These are phyloP conservation scores for Mycena latifolia DNA, from an alignment of 768 basidiomycete species.

Conservation along the genomic window DNA sequence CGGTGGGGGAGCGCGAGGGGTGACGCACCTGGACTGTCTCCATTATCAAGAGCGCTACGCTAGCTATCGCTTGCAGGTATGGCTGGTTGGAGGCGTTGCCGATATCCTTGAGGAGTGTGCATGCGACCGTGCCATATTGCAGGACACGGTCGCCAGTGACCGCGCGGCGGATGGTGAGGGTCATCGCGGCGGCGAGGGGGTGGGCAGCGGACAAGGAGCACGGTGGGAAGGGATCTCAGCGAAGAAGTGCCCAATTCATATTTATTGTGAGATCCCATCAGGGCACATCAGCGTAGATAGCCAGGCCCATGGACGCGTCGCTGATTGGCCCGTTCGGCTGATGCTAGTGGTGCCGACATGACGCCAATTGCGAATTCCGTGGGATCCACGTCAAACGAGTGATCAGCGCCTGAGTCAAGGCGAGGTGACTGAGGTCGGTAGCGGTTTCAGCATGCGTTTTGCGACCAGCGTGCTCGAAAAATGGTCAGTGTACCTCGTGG, in stretches of 20 bases:
- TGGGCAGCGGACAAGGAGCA: constrained; percentile 13
- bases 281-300: too few relatives aligned
- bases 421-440: too few relatives aligned
- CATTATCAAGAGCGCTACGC: constrained; percentile 29
- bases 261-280: background rate
- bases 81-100: constrained; percentile 34
- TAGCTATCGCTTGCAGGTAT: constrained; percentile 32
- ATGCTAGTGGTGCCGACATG: too few relatives aligned
- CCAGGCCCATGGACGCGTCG: too few relatives aligned
- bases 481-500: too few relatives aligned
- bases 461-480: too few relatives aligned
- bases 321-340: too few relatives aligned
- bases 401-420: background rate
- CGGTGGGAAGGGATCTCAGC: constrained; percentile 9
- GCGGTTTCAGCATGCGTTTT: background rate
- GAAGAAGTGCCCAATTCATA: constrained; percentile 2
- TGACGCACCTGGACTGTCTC: constrained; percentile 29
- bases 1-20: too few relatives aligned
- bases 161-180: constrained; percentile 2
- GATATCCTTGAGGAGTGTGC: constrained; percentile 30
- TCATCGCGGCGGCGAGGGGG: constrained; percentile 7
- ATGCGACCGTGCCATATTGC: constrained; percentile 27
- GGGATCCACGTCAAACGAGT: background rate
- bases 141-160: constrained; percentile 18
- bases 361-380: background rate